A percentile compares a stretch with the other conserved stretches of the same genome.
Evolutionary conservation across 2,329 filamentous ascomycete species (phyloP).

Genomic region (Stachybotrys chartarum): DNA sequence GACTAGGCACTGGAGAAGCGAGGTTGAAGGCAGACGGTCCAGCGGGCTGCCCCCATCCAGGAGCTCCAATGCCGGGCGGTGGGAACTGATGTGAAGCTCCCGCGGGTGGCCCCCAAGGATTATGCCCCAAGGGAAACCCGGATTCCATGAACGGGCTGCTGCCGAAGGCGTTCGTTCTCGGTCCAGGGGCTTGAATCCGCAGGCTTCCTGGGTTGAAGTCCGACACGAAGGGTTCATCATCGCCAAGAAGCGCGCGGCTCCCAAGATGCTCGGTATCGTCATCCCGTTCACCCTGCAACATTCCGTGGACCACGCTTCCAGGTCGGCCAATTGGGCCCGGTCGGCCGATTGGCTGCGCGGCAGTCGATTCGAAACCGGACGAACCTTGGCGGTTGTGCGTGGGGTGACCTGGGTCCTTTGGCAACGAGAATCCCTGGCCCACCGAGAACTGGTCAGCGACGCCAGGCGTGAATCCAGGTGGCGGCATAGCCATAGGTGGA

Average conservation of each 20-base stretch:
- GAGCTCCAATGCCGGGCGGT: slow-evolving; percentile 38
- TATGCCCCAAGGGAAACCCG: slow-evolving; percentile 28
- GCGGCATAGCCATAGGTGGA: slow-evolving; percentile 26
- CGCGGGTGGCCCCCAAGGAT: slow-evolving; percentile 33
- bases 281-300: slow-evolving; percentile 46
- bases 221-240: slow-evolving; percentile 49
- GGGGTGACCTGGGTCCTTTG: slow-evolving; percentile 22
- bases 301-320: slow-evolving; percentile 58
- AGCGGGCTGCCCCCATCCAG: slow-evolving; percentile 28
- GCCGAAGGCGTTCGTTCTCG: slow-evolving; percentile 31
- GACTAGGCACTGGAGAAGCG: slow-evolving; percentile 19
- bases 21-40: slow-evolving; percentile 25
- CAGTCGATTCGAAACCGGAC: slow-evolving; percentile 54
- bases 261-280: slow-evolving; percentile 78
- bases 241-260: slow-evolving; percentile 80
- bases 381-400: slow-evolving; percentile 73
- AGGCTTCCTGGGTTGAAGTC: slow-evolving; percentile 23
- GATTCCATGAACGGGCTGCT: slow-evolving; percentile 34
- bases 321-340: slow-evolving; percentile 86
- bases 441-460: slow-evolving; percentile 22
- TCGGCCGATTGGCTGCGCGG: slow-evolving; percentile 68
- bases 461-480: slow-evolving; percentile 27
- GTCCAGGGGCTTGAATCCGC: slow-evolving; percentile 45
- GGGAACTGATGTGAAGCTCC: slow-evolving; percentile 29
- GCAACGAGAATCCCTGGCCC: slow-evolving; percentile 20